Percentiles rank a stretch among this genome's conserved stretches.
Evolutionary conservation across 1,284 basidiomycete species (phyloP).

Genomic region (Phlebopus sp.): DNA sequence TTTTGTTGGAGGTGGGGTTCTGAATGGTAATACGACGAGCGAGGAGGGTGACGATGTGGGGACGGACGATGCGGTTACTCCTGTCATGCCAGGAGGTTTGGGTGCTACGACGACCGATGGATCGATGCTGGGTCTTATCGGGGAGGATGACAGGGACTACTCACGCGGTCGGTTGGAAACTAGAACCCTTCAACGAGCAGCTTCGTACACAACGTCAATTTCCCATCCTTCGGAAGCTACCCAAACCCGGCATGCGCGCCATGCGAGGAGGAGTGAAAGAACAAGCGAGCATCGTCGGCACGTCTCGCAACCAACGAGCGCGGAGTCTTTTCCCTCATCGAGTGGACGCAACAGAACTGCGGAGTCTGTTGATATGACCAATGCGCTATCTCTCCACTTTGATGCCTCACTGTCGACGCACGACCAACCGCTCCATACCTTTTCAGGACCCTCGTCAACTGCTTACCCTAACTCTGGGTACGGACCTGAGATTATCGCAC

Average conservation of each 20-base stretch:
- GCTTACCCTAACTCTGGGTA: constrained; percentile 1
- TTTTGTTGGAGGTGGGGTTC: constrained; percentile 15
- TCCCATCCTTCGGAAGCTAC: constrained; percentile 9
- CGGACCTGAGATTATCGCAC: constrained; percentile 32
- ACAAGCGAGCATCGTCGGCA: constrained; percentile 17
- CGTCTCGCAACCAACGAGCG: constrained; percentile 17
- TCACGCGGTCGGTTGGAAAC: constrained; percentile 11
- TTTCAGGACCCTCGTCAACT: constrained; percentile 19
- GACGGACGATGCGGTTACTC: constrained; percentile 16
- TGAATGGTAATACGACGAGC: constrained; percentile 9
- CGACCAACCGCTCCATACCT: constrained; percentile 15
- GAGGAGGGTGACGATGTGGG: constrained; percentile 15
- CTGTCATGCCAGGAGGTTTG: constrained; percentile 19
- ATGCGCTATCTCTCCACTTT: constrained; percentile 34
- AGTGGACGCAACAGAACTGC: constrained; percentile 14
- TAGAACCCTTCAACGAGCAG: constrained; percentile 17
- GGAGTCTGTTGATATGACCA: constrained; percentile 24
- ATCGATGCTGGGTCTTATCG: constrained; percentile 31
- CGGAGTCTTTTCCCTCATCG: constrained; percentile 20
- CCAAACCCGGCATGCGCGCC: constrained; percentile 19
- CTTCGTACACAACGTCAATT: constrained; percentile 17
- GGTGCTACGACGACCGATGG: constrained; percentile 15
- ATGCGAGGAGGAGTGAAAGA: constrained; percentile 23
- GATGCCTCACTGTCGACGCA: constrained; percentile 34
- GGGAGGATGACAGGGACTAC: constrained; percentile 28